Percentiles rank a stretch among this genome's conserved stretches.
Evolutionary conservation across 1,139 yeast genomes (phyloP).

Genomic region (Schizosaccharomyces versatilis): DNA sequence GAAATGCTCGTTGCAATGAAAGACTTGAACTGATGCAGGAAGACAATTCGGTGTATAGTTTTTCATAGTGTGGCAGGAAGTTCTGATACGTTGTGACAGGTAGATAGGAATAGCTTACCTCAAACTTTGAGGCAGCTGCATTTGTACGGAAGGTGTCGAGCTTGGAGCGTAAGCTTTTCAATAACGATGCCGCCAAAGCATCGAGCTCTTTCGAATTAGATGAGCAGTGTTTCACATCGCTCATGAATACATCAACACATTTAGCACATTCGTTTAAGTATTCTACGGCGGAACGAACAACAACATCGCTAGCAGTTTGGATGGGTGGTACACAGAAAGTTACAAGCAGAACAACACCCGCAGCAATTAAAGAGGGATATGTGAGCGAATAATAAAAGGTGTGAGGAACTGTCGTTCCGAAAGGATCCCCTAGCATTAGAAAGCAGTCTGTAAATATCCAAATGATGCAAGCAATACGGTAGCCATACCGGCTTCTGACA

Average conservation of each 20-base stretch:
- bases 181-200: neutral
- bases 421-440: neutral
- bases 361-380: neutral
- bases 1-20: too few relatives aligned
- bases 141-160: neutral
- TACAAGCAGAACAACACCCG: neutral
- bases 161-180: too few relatives aligned
- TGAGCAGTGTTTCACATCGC: too few relatives aligned
- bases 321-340: neutral
- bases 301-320: neutral
- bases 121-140: neutral
- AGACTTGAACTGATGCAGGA: too few relatives aligned
- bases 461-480: neutral
- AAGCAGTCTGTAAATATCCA: conserved; percentile 2
- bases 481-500: conserved; percentile 2
- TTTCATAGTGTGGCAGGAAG: too few relatives aligned
- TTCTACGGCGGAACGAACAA: neutral
- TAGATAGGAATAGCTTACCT: neutral
- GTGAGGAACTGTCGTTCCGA: neutral
- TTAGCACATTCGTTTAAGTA: neutral
- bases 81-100: neutral
- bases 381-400: neutral
- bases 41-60: too few relatives aligned
- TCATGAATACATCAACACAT: neutral
- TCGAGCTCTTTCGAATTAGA: neutral